Percentiles rank a stretch among this genome's conserved stretches.
Conservation (phyloP, 1,284 basidiomycete genomes). For the Leccinum pseudoinsigne region DNA sequence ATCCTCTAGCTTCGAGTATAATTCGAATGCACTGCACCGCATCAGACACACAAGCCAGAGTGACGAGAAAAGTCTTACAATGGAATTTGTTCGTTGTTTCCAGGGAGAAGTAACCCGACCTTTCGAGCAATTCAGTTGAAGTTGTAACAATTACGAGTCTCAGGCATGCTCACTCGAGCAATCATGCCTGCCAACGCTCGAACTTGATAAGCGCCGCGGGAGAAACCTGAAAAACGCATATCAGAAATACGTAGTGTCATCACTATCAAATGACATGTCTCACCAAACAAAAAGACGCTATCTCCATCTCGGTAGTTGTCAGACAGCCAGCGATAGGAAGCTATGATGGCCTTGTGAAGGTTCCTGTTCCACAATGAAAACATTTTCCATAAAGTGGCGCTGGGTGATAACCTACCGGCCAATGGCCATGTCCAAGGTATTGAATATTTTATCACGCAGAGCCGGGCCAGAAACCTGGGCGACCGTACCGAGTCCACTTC, state of each 20-base stretch:
- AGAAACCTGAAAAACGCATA: conserved; percentile 31
- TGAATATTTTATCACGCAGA: conserved; percentile 17
- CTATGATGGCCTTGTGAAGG: conserved; percentile 32
- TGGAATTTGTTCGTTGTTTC: conserved; percentile 39
- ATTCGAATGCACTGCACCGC: conserved; percentile 27
- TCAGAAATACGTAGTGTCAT: not conserved
- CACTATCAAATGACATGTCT: not conserved
- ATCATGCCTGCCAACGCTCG: conserved; percentile 40
- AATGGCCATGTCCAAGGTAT: conserved; percentile 30
- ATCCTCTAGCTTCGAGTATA: conserved; percentile 26
- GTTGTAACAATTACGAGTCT: not conserved
- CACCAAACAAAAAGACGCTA: conserved; percentile 38
- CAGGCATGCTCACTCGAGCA: conserved; percentile 23
- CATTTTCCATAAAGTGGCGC: too few relatives aligned
- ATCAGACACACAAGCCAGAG: conserved; percentile 5
- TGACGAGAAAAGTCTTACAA: conserved; percentile 25
- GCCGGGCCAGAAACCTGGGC: conserved; percentile 21
- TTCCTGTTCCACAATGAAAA: conserved; percentile 24
- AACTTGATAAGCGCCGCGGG: conserved; percentile 42
- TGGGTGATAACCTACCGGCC: conserved; percentile 27
- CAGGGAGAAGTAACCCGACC: conserved; percentile 38
- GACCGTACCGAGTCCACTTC: conserved; percentile 37
- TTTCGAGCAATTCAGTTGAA: conserved; percentile 10
- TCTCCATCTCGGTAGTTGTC: conserved; percentile 37
- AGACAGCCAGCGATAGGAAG: conserved; percentile 39